These are phyloP conservation scores for Umbelopsis ramanniana DNA, from an alignment of 192 early-diverging fungal species.

Conservation along the genomic window DNA sequence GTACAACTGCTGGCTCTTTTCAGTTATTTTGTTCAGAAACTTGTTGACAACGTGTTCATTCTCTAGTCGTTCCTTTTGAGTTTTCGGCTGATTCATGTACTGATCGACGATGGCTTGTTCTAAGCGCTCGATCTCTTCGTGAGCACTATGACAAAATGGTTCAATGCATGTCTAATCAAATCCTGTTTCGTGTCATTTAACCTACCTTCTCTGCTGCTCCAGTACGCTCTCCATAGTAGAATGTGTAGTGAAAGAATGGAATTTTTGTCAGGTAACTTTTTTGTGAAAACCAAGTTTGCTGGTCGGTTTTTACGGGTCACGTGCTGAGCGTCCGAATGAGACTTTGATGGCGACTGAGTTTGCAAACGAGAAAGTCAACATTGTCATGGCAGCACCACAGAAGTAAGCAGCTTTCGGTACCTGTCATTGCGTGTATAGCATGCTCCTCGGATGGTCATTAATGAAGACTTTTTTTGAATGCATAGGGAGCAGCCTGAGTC, in stretches of 20 bases:
- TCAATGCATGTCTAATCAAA: neutral
- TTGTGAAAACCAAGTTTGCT: neutral
- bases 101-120: constrained; percentile 86
- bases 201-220: constrained; percentile 68
- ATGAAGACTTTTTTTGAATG: neutral
- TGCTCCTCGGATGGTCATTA: neutral
- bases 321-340: neutral
- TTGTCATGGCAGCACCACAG: constrained; percentile 11
- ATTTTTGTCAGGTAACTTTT: neutral
- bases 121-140: constrained; percentile 94
- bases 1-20: constrained; percentile 62
- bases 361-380: neutral
- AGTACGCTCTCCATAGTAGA: constrained; percentile 61
- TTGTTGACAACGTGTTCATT: constrained; percentile 80
- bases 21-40: constrained; percentile 72
- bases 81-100: constrained; percentile 75
- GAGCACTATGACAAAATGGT: constrained; percentile 42
- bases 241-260: neutral
- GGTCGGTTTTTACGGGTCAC: neutral
- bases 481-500: constrained; percentile 3
- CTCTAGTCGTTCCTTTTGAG: constrained; percentile 80
- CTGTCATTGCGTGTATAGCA: neutral
- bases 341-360: neutral
- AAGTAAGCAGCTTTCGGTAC: neutral
- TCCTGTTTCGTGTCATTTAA: too few relatives aligned